Conservation (phyloP, 371 early-diverging fungal species). For the Lichtheimia hyalospora region DNA sequence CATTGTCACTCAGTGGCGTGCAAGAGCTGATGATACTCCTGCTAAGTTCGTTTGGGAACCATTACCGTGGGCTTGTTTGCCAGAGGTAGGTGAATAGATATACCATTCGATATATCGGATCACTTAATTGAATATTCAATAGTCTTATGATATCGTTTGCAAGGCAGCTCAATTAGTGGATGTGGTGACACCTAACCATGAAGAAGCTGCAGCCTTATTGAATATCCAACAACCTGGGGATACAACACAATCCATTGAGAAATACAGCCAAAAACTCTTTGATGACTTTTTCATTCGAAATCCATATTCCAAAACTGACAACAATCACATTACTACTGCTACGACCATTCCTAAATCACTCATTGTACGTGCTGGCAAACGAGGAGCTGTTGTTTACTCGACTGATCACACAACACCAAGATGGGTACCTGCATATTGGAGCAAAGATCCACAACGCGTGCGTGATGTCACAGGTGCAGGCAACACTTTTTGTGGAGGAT, state of each 20-base stretch:
- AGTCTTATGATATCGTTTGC: slow-evolving; percentile 13
- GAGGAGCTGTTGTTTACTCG: slow-evolving; percentile 24
- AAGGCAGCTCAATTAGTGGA: slow-evolving; percentile 16
- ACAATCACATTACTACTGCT: too few species aligned
- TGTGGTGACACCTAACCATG: slow-evolving; percentile 32
- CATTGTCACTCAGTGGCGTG: slow-evolving; percentile 33
- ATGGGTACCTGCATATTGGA: slow-evolving; percentile 45
- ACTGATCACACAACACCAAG: background rate
- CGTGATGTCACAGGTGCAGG: slow-evolving; percentile 52
- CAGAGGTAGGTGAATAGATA: slow-evolving; percentile 21
- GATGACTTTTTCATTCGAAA: background rate
- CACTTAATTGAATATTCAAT: background rate
- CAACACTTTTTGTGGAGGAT: slow-evolving; percentile 43
- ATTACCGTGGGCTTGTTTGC: slow-evolving; percentile 40
- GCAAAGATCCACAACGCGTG: slow-evolving; percentile 16
- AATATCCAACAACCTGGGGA: background rate
- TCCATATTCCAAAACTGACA: too few species aligned
- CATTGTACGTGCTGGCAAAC: slow-evolving; percentile 35
- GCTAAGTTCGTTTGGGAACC: slow-evolving; percentile 48
- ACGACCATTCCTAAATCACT: background rate
- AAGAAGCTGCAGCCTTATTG: slow-evolving; percentile 30
- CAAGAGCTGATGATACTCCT: slow-evolving; percentile 10
- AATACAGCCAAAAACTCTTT: slow-evolving; percentile 6
- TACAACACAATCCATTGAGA: slow-evolving; percentile 8
- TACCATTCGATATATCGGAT: background rate